Evolutionary conservation across 768 basidiomycete genomes (phyloP).

Genomic region (Boletus barrowsii): DNA sequence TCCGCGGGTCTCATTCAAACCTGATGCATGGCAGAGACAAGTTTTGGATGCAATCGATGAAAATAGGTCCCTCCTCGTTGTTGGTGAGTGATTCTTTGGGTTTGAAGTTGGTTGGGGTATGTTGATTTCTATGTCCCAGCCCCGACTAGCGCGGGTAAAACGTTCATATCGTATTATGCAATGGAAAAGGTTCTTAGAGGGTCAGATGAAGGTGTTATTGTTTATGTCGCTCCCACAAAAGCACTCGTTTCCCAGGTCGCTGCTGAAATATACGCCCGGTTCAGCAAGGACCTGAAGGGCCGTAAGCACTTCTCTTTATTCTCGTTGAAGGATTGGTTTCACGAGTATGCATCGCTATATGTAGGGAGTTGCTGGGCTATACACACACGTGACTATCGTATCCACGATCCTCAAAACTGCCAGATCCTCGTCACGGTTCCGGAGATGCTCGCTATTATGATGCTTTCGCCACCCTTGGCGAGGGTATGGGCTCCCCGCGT

Average conservation of each 20-base stretch:
- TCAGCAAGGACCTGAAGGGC: constrained; percentile 50
- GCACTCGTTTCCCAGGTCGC: constrained; percentile 70
- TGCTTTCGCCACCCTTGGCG: constrained; percentile 65
- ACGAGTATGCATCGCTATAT: neutral
- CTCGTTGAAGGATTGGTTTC: neutral
- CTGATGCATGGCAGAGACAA: constrained; percentile 68
- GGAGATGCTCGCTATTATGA: constrained; percentile 65
- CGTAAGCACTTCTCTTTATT: constrained; percentile 32
- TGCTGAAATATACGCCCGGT: constrained; percentile 71
- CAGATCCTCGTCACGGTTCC: constrained; percentile 77
- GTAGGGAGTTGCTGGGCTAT: constrained; percentile 62
- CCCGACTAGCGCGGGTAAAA: constrained; percentile 72
- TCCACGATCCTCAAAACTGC: constrained; percentile 61
- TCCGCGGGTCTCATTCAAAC: constrained; percentile 56
- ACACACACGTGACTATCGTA: constrained; percentile 61
- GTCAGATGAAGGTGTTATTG: constrained; percentile 64
- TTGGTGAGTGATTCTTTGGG: constrained; percentile 40
- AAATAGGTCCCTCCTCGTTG: constrained; percentile 59
- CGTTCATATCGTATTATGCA: constrained; percentile 74
- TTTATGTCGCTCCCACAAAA: constrained; percentile 76
- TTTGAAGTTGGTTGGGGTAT: neutral
- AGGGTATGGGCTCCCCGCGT: constrained; percentile 59
- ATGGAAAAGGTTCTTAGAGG: constrained; percentile 66
- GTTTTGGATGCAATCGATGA: constrained; percentile 64
- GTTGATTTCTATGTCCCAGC: constrained; percentile 35